Evolutionary conservation across 208 protist genomes (phyloP).

Genomic region (Wallacemonas sp.): DNA sequence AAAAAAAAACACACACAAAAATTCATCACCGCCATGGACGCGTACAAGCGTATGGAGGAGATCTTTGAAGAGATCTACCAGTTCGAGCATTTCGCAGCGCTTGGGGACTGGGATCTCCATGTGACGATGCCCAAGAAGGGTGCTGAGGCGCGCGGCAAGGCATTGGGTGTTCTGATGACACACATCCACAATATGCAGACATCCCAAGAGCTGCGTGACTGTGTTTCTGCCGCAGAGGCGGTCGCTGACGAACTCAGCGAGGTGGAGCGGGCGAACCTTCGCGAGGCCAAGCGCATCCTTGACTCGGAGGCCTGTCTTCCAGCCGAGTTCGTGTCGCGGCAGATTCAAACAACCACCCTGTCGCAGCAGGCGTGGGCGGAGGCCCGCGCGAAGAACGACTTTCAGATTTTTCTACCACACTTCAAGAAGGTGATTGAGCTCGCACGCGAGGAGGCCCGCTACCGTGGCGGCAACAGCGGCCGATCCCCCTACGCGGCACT

Average conservation of each 20-base stretch:
- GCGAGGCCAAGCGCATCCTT: slow-evolving; percentile 24
- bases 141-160: slow-evolving; percentile 23
- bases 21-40: slow-evolving; percentile 38
- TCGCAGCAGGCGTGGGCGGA: slow-evolving; percentile 25
- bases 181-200: slow-evolving; percentile 33
- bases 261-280: slow-evolving; percentile 31
- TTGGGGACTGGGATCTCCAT: slow-evolving; percentile 43
- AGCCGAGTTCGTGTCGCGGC: slow-evolving; percentile 19
- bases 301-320: slow-evolving; percentile 17
- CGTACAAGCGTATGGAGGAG: slow-evolving; percentile 41
- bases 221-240: slow-evolving; percentile 18
- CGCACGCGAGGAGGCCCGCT: slow-evolving; percentile 20
- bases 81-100: slow-evolving; percentile 26
- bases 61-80: slow-evolving; percentile 35
- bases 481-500: slow-evolving; percentile 39
- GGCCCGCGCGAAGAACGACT: slow-evolving; percentile 42
- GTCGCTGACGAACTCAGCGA: slow-evolving; percentile 14
- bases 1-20: no score
- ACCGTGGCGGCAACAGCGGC: slow-evolving; percentile 14
- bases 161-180: slow-evolving; percentile 29
- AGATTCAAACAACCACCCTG: slow-evolving; percentile 16
- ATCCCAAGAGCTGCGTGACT: slow-evolving; percentile 3
- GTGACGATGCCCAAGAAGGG: slow-evolving; percentile 52
- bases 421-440: slow-evolving; percentile 38
- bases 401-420: slow-evolving; percentile 22